Conservation (phyloP, 257 asterid genomes). For the Przewalskia tangutica region DNA sequence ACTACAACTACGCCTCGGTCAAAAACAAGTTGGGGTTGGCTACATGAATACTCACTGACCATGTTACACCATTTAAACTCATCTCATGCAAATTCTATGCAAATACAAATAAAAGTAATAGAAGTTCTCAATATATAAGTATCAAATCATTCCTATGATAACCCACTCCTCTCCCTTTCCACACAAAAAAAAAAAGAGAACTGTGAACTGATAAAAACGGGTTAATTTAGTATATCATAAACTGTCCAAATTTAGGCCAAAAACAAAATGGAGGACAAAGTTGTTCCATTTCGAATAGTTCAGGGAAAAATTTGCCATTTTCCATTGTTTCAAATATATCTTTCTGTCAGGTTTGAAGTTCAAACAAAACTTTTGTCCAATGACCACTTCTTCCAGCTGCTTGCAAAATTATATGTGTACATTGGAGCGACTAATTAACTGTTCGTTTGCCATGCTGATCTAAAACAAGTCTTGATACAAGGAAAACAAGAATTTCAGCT, state of each 20-base stretch:
- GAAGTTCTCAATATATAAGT: not conserved
- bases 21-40: not conserved
- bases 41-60: not conserved
- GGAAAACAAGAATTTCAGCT: not conserved
- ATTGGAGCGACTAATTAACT: not conserved
- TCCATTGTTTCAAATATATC: not conserved
- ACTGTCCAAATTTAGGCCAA: not conserved
- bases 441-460: not conserved
- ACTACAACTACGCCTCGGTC: not conserved
- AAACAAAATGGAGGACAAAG: not conserved
- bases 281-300: not conserved
- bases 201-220: not conserved
- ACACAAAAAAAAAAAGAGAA: not conserved
- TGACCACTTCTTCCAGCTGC: not conserved
- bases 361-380: not conserved
- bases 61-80: not conserved
- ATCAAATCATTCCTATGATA: not conserved
- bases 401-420: not conserved
- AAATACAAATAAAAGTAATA: not conserved
- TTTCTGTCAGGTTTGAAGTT: not conserved
- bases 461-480: not conserved
- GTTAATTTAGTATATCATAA: not conserved
- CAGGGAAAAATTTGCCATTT: not conserved
- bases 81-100: not conserved
- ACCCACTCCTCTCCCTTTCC: not conserved